These are phyloP conservation scores for Pseudogymnoascus sp. DNA, from an alignment of 2,329 filamentous ascomycete species.

Conservation along the genomic window DNA sequence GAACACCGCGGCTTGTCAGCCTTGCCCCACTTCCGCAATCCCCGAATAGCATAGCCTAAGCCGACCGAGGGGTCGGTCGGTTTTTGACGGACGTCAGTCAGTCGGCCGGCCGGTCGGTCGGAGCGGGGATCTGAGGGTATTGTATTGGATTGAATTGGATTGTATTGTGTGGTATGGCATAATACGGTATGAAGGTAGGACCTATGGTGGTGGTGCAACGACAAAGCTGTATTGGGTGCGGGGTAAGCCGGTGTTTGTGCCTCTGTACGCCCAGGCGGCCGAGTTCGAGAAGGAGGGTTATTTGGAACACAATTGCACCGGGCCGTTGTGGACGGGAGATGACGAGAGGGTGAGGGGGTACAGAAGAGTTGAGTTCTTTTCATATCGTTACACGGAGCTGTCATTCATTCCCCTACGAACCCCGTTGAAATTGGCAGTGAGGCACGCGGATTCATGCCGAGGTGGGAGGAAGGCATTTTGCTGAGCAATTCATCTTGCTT, in stretches of 20 bases:
- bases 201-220: background rate
- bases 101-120: background rate
- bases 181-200: background rate
- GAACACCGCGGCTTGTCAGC: too few relatives aligned
- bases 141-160: background rate
- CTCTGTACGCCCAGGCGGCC: too few relatives aligned
- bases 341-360: background rate
- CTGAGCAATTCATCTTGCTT: conserved; percentile 4
- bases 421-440: too few relatives aligned
- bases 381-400: background rate
- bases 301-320: background rate
- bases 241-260: background rate
- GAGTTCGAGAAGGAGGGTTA: background rate
- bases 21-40: too few relatives aligned
- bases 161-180: background rate
- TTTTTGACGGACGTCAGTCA: background rate
- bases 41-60: too few relatives aligned
- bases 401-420: background rate
- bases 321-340: background rate
- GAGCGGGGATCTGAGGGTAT: background rate
- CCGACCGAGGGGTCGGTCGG: background rate
- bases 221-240: background rate
- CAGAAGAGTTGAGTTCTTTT: background rate
- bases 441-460: background rate
- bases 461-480: background rate